These are phyloP conservation scores for Mucor irregularis DNA, from an alignment of 371 early-diverging fungal genomes.

Conservation along the genomic window DNA sequence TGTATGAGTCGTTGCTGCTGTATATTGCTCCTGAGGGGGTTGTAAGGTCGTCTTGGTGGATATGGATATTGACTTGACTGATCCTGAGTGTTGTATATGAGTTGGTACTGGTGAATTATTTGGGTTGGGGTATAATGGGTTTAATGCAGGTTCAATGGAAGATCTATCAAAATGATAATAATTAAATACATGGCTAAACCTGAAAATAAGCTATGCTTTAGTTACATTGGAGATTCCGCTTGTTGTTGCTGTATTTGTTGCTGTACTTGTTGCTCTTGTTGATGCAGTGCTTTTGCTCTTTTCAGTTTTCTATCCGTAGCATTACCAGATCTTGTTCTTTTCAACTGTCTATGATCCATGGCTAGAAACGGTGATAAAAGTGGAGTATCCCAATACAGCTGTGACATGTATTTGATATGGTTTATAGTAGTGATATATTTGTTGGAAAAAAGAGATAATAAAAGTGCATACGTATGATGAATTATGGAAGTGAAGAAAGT, in stretches of 20 bases:
- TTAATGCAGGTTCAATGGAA: no score
- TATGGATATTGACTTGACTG: constrained; percentile 9
- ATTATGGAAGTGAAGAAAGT: no score
- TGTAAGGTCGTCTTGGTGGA: constrained; percentile 13
- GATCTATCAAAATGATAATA: not conserved
- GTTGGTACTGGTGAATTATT: not conserved
- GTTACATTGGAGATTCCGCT: not conserved
- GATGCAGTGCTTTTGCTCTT: constrained; percentile 9
- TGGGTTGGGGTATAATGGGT: not conserved
- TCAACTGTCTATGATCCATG: constrained; percentile 11
- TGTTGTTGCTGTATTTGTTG: not conserved
- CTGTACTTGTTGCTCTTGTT: not conserved
- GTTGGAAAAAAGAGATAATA: not conserved
- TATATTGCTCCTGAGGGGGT: not conserved
- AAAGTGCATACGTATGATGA: not conserved
- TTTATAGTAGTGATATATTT: no score
- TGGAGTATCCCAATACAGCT: constrained; percentile 14
- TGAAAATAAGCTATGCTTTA: not conserved
- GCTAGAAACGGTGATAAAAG: constrained; percentile 15
- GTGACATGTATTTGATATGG: constrained; percentile 8
- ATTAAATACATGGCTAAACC: not conserved
- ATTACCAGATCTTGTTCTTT: constrained; percentile 24
- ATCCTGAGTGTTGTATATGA: not conserved
- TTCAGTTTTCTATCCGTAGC: constrained; percentile 16
- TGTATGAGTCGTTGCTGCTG: not conserved